These are phyloP conservation scores for Aspergillus pseudonomiae DNA, from an alignment of 2,329 filamentous ascomycete species.

Conservation along the genomic window DNA sequence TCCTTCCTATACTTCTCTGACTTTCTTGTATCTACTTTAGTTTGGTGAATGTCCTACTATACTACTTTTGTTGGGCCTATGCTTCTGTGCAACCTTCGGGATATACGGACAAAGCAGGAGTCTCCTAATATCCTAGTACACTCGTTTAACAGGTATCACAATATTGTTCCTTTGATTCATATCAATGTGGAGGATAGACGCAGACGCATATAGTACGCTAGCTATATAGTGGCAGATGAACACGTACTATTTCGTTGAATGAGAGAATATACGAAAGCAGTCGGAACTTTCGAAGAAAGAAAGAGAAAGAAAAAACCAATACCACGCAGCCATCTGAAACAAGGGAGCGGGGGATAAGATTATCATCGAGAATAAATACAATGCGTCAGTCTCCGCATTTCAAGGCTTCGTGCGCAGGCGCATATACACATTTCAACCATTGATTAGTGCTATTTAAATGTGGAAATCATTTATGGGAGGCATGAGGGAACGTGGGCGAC, in stretches of 20 bases:
- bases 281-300: not conserved
- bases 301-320: not conserved
- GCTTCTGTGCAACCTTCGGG: not conserved
- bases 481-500: slow-evolving; percentile 44
- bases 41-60: not conserved
- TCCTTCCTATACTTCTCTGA: not conserved
- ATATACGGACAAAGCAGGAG: not conserved
- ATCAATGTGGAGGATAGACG: not conserved
- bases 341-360: not conserved
- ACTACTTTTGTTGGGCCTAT: not conserved
- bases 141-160: not conserved
- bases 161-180: not conserved
- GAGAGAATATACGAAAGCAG: not conserved
- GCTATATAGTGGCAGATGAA: not conserved
- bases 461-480: slow-evolving; percentile 23
- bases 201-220: not conserved
- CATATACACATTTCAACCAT: not conserved
- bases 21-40: not conserved
- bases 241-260: not conserved
- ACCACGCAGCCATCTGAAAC: not conserved
- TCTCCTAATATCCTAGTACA: not conserved
- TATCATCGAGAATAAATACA: not conserved
- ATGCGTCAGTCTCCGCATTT: not conserved
- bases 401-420: not conserved
- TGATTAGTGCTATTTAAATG: not conserved